A percentile compares a stretch with the other conserved stretches of the same genome.
Evolutionary conservation across 176 grass and related monocot genomes (phyloP).

Genomic region (Oryza punctata): DNA sequence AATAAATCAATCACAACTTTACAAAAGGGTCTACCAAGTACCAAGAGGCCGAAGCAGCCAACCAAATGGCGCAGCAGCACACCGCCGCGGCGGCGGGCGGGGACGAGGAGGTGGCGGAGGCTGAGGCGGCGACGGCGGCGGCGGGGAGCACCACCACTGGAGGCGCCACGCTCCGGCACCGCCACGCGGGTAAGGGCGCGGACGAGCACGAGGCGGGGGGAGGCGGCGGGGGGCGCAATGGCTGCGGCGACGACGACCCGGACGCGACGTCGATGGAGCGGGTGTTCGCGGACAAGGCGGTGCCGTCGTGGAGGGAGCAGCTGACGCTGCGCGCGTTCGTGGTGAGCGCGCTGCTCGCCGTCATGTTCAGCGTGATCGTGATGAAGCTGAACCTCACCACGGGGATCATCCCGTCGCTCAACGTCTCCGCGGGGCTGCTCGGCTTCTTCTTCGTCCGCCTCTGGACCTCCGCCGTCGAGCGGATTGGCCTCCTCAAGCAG

Average conservation of each 20-base stretch:
- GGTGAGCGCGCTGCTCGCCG: conserved; percentile 62
- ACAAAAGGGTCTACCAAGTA: neutral
- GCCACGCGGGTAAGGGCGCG: conserved; percentile 34
- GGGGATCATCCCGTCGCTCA: conserved; percentile 90
- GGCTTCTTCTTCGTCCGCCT: conserved; percentile 90
- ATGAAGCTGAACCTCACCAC: conserved; percentile 99
- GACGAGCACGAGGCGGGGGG: conserved; percentile 8
- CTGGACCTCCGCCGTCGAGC: conserved; percentile 64
- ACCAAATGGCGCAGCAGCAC: conserved; percentile 31
- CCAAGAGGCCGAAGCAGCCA: neutral
- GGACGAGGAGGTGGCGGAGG: conserved; percentile 38
- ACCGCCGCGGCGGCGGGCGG: conserved; percentile 1
- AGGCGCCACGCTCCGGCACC: conserved; percentile 36
- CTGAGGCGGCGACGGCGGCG: conserved; percentile 25
- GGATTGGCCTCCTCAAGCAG: conserved; percentile 42
- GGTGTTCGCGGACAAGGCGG: conserved; percentile 58
- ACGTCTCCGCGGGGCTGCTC: conserved; percentile 87
- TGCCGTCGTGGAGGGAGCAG: conserved; percentile 77
- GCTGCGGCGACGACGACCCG: neutral
- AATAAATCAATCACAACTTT: neutral
- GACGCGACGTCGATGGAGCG: conserved; percentile 53
- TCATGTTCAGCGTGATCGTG: conserved; percentile 86
- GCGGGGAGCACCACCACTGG: neutral
- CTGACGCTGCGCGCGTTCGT: conserved; percentile 73
- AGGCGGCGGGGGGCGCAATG: neutral